Base-by-base conservation (phyloP, 495 filamentous ascomycete genomes). In the Tuber umbilicatum region DNA sequence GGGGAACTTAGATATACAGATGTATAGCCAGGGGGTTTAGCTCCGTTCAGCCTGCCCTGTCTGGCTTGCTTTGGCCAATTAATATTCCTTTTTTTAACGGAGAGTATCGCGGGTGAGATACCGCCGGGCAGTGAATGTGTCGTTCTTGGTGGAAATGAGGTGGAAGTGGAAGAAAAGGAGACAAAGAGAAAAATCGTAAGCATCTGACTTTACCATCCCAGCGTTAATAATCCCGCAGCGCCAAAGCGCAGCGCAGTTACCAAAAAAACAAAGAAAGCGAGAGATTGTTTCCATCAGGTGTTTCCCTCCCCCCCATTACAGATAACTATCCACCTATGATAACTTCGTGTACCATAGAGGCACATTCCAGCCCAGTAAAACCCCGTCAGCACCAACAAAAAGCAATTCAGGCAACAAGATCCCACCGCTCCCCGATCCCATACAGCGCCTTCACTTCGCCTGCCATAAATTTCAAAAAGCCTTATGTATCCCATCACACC, bases 211-310 rank as follows among this genome's bases (percentile, higher is more conserved):
- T 60, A 60, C 47, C 47, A 55, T 23, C 50, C 45, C 21, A 60
- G 12, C n/a, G 23, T 27, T 31, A 64, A 27, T 64, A 64, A 64
- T 64, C 27, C 55, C 27, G 19, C 14, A 35, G 55, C 55, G 55
- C 10, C 27, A 64, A 64, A 64, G 31, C 1, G 27, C 55, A 64
- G 5, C 2, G 14, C 12, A 35, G 27, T 5, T 5, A 64, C 12
- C 12, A 14, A 64, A 64, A 64, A 64, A 64, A 64, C 55, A 64
- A 64, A 64, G 55, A 64, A 64, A 64, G 10, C 50, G 31, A n/a
- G n/a, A 60, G n/a, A 14, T 27, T 60, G 14, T 64, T 64, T 64
- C 55, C 5, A 64, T 64, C 55, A 64, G n/a, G 55, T 31, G n/a
- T 31, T 64, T 27, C n/a, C 12, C n/a, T 16, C 47, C 7, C 21